A percentile compares a stretch with the other conserved stretches of the same genome.
These are phyloP conservation scores for Chalciporus pseudorubinellus DNA, from an alignment of 768 basidiomycete species.

Conservation along the genomic window DNA sequence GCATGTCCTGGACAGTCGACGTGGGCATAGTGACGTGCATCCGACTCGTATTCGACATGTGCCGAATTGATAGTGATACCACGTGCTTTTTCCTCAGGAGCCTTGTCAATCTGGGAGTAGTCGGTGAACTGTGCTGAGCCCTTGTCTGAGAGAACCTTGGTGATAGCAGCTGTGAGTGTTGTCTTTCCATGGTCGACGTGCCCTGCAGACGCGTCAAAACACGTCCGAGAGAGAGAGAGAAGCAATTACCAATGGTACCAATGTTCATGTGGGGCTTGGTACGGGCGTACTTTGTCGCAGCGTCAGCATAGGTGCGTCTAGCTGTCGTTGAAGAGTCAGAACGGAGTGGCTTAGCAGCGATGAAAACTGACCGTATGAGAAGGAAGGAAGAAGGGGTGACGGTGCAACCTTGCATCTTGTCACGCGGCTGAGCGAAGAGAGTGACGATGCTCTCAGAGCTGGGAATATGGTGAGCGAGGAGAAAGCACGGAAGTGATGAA, in stretches of 20 bases:
- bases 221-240: slow-evolving; percentile 8
- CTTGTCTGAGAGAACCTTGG: slow-evolving; percentile 79
- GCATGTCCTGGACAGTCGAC: slow-evolving; percentile 98
- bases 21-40: slow-evolving; percentile 88
- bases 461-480: background rate
- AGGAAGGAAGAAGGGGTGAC: background rate
- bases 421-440: slow-evolving; percentile 15
- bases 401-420: slow-evolving; percentile 9
- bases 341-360: too few relatives aligned
- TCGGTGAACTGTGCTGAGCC: slow-evolving; percentile 86
- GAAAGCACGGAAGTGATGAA: too few relatives aligned
- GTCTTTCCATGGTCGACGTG: slow-evolving; percentile 99
- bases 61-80: slow-evolving; percentile 99
- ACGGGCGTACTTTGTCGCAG: slow-evolving; percentile 57
- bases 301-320: slow-evolving; percentile 72
- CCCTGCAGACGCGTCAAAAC: slow-evolving; percentile 38
- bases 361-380: slow-evolving; percentile 7
- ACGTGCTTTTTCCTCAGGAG: slow-evolving; percentile 98
- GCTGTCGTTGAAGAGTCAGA: background rate
- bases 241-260: slow-evolving; percentile 73
- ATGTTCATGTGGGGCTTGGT: slow-evolving; percentile 93
- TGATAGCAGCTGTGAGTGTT: slow-evolving; percentile 93
- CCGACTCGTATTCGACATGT: slow-evolving; percentile 98
- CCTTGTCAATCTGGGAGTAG: slow-evolving; percentile 98
- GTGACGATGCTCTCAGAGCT: slow-evolving; percentile 6